Conservation (phyloP, 495 filamentous ascomycete genomes). For the Tuber borchii region DNA sequence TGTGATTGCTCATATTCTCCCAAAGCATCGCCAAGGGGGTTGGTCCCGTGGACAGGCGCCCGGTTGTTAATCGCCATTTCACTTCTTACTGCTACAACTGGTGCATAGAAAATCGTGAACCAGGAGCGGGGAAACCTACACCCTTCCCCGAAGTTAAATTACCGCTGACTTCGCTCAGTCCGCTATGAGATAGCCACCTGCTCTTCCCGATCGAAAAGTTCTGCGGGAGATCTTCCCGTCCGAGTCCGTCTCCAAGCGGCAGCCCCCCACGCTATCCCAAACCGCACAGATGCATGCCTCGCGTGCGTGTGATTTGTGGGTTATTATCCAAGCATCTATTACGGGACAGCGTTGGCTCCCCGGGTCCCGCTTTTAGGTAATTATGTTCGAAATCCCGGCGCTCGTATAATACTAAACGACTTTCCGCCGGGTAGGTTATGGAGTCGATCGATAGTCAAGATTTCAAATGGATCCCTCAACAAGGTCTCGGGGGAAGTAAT, state of each 20-base stretch:
- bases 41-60: neutral
- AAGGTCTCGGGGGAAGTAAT: neutral
- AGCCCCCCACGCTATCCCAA: neutral
- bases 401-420: neutral
- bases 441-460: neutral
- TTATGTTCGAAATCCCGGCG: neutral
- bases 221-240: neutral
- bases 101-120: neutral
- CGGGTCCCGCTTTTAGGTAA: neutral
- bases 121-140: neutral
- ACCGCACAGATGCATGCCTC: neutral
- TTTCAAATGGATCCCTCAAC: neutral
- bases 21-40: neutral
- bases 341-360: neutral
- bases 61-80: neutral
- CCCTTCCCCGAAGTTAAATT: neutral
- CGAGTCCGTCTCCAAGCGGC: neutral
- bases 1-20: constrained; percentile 4
- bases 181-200: neutral
- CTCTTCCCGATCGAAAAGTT: neutral
- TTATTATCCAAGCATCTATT: neutral
- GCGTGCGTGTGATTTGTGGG: neutral
- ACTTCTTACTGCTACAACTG: neutral
- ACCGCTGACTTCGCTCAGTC: neutral
- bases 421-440: neutral